Conservation (phyloP, 441 rosid genomes). For the Pelargonium australe region DNA sequence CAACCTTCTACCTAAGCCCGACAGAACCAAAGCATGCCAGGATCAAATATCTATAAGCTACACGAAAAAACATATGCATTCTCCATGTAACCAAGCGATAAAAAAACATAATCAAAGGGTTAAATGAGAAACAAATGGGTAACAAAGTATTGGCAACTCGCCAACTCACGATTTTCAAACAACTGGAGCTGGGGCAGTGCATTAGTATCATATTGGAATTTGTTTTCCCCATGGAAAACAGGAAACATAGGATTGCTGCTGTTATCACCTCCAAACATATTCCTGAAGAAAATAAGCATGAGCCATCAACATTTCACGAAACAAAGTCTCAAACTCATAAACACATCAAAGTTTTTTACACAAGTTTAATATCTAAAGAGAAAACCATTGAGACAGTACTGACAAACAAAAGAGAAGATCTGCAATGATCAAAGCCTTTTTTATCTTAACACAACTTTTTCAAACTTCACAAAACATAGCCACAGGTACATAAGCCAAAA, state of each 20-base stretch:
- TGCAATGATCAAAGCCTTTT: neutral
- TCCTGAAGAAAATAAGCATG: constrained; percentile 21
- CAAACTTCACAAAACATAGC: neutral
- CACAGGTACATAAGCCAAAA: neutral
- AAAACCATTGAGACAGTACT: neutral
- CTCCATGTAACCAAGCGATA: neutral
- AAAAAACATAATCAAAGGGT: neutral
- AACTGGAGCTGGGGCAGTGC: constrained; percentile 54
- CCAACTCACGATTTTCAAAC: constrained; percentile 47
- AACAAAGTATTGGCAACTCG: constrained; percentile 24
- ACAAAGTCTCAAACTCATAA: neutral
- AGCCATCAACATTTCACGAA: neutral
- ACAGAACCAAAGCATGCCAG: neutral
- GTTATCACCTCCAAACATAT: constrained; percentile 57
- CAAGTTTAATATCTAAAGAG: neutral
- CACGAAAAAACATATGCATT: neutral
- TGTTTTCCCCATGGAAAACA: constrained; percentile 40
- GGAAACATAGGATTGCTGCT: constrained; percentile 34
- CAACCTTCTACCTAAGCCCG: neutral
- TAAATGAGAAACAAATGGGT: neutral
- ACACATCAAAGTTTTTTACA: neutral
- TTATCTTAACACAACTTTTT: too few species aligned
- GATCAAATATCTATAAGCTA: neutral
- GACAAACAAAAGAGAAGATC: neutral
- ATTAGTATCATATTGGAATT: constrained; percentile 43